Base-by-base conservation (phyloP, 2,329 filamentous ascomycete species). In the Trichophyton mentagrophytes region DNA sequence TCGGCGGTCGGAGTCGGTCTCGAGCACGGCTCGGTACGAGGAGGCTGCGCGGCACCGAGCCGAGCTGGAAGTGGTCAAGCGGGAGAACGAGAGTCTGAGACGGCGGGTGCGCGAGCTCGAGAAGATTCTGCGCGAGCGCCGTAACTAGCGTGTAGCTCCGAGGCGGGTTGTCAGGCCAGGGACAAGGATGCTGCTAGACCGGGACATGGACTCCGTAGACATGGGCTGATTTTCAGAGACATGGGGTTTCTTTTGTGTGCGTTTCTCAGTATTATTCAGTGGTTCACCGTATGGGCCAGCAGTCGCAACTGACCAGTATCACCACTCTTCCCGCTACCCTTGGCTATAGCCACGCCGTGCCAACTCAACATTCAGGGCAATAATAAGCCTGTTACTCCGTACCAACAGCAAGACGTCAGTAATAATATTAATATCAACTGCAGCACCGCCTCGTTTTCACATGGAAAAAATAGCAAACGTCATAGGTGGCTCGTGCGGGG, bases 81-180 rank as follows among this genome's bases (percentile, higher is more conserved):
- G 72, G 9, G 77, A 79, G 65, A 79, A 79, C 58, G 77, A 79
- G 60, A 66, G 69, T 33, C 68, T 79, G 44, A 72, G 76, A 56
- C 71, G 71, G 30, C 74, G 74, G 8, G 72, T 79, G 8, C 71
- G 72, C 46, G 77, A 79, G 44, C 65, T 78, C 51, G 77, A 79
- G 63, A 66, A 68, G 17, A 68, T 59, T 30, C 57, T 76, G 47
- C 73, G 69, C 64, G 71, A 53, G 17, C 44, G 20, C 25, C 44
- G 44, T 20, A 20, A 47, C 44, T 17, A 17, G 25, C 20, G 20
- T 25, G 17, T 47, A 47, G 20, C 44, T 25, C 7, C 44, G 44
- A 47, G 2, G 33, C 33, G 33, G 33, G 33, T 38, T 38, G 33
- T 38, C 33, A 11, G 33, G 33, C 33, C 44, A 22, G 44, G 44